These are phyloP conservation scores for Colletotrichum spinosum DNA, from an alignment of 2,329 filamentous ascomycete species.

Conservation along the genomic window DNA sequence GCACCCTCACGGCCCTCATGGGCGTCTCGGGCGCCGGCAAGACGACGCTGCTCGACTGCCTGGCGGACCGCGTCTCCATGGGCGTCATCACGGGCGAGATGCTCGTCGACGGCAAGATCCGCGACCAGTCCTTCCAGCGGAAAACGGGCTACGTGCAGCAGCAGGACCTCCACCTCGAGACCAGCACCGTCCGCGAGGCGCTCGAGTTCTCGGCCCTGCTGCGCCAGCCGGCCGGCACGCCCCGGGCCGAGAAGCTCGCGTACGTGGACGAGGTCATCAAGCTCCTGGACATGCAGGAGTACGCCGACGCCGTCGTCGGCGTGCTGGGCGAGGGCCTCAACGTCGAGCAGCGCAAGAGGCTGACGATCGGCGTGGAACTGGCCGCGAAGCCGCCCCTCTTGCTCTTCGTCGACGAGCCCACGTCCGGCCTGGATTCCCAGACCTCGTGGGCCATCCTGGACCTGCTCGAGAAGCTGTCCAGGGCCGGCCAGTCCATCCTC, in stretches of 20 bases:
- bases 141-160: slow-evolving; percentile 78
- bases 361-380: slow-evolving; percentile 82
- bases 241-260: slow-evolving; percentile 45
- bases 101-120: slow-evolving; percentile 73
- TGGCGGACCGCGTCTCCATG: slow-evolving; percentile 76
- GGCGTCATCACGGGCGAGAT: slow-evolving; percentile 76
- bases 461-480: slow-evolving; percentile 74
- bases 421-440: slow-evolving; percentile 80
- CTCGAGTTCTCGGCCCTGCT: slow-evolving; percentile 75
- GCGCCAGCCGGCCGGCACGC: slow-evolving; percentile 70
- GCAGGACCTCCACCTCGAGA: slow-evolving; percentile 58
- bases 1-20: slow-evolving; percentile 75
- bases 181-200: slow-evolving; percentile 68
- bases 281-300: slow-evolving; percentile 63
- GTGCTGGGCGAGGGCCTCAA: slow-evolving; percentile 69
- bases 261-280: slow-evolving; percentile 47
- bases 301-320: slow-evolving; percentile 77
- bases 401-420: slow-evolving; percentile 82
- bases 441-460: slow-evolving; percentile 81
- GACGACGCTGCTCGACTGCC: slow-evolving; percentile 70
- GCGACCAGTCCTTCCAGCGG: slow-evolving; percentile 74
- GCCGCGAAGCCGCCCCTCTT: slow-evolving; percentile 79
- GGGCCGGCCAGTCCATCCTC: slow-evolving; percentile 59
- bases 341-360: slow-evolving; percentile 61
- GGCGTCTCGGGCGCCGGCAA: slow-evolving; percentile 38